Percentiles rank a stretch among this genome's conserved stretches.
Conservation (phyloP, 805 yeast genomes). For the Kazachstania martiniae region DNA sequence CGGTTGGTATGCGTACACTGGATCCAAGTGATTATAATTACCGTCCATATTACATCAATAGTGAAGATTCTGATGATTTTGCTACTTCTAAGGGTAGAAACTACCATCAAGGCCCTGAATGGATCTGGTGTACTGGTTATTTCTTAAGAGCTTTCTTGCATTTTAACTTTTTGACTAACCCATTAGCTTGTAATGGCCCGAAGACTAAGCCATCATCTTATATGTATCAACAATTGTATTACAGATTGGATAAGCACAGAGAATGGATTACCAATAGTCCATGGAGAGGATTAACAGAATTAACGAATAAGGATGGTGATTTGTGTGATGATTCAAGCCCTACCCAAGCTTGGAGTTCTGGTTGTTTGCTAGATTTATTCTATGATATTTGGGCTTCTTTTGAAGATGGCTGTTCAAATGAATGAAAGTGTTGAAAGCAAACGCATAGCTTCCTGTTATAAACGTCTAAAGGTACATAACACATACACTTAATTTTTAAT, state of each 20-base stretch:
- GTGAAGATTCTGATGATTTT: constrained; percentile 75
- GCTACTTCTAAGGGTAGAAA: constrained; percentile 92
- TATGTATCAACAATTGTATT: constrained; percentile 47
- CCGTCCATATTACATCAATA: constrained; percentile 76
- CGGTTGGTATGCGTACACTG: constrained; percentile 81
- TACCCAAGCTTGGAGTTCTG: constrained; percentile 93
- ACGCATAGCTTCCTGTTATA: too few relatives aligned
- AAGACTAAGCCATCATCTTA: constrained; percentile 35
- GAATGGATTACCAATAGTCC: constrained; percentile 62
- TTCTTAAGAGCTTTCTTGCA: constrained; percentile 67
- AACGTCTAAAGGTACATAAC: too few relatives aligned
- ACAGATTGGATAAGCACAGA: constrained; percentile 53
- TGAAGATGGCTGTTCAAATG: neutral
- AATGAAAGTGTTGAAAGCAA: too few relatives aligned
- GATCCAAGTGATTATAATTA: constrained; percentile 91
- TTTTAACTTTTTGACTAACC: constrained; percentile 36
- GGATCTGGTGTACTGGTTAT: constrained; percentile 91
- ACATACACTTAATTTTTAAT: too few relatives aligned
- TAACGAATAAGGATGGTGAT: constrained; percentile 81
- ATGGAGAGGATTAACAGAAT: constrained; percentile 92
- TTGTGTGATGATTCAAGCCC: constrained; percentile 83
- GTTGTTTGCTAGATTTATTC: constrained; percentile 73
- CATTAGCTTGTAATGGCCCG: constrained; percentile 26
- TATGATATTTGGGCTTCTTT: constrained; percentile 42
- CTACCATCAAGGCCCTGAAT: constrained; percentile 98